Evolutionary conservation across 805 yeast genomes (phyloP).

Genomic region (Sugiyamaella floridensis): DNA sequence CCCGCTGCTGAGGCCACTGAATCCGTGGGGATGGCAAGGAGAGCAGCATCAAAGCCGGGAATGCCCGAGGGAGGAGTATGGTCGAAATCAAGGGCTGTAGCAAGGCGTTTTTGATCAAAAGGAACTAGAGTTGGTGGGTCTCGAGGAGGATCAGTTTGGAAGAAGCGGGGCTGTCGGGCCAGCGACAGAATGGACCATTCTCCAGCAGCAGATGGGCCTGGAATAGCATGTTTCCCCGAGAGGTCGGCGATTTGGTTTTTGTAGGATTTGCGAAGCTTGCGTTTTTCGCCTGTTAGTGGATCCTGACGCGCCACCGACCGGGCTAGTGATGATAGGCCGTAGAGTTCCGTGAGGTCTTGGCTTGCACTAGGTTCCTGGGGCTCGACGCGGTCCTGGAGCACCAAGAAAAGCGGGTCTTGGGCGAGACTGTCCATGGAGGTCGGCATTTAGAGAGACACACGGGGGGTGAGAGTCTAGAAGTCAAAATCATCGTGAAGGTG

Average conservation of each 20-base stretch:
- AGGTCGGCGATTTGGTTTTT: conserved; percentile 85
- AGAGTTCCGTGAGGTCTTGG: conserved; percentile 61
- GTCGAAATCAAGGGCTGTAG: conserved; percentile 50
- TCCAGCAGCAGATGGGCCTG: conserved; percentile 22
- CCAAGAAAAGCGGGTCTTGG: conserved; percentile 5
- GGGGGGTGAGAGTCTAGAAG: background rate
- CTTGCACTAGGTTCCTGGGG: conserved; percentile 44
- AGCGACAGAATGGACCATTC: conserved; percentile 22
- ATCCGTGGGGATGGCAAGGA: conserved; percentile 46
- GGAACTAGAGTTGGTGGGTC: conserved; percentile 40
- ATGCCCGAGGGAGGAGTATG: conserved; percentile 62
- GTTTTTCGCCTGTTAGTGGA: conserved; percentile 85
- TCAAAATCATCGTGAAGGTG: too few relatives aligned
- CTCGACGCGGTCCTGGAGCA: conserved; percentile 5
- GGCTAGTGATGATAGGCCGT: conserved; percentile 61
- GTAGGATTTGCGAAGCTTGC: conserved; percentile 87
- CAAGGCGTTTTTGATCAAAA: conserved; percentile 45
- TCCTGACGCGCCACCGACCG: conserved; percentile 79
- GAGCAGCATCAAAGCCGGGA: conserved; percentile 66
- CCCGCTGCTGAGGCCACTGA: background rate
- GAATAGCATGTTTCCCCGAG: conserved; percentile 50
- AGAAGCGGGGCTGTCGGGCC: conserved; percentile 21
- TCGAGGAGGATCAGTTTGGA: conserved; percentile 19
- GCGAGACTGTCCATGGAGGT: conserved; percentile 3
- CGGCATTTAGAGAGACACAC: conserved; percentile 2